Conservation (phyloP, 257 asterid genomes). For the Linaria vulgaris region DNA sequence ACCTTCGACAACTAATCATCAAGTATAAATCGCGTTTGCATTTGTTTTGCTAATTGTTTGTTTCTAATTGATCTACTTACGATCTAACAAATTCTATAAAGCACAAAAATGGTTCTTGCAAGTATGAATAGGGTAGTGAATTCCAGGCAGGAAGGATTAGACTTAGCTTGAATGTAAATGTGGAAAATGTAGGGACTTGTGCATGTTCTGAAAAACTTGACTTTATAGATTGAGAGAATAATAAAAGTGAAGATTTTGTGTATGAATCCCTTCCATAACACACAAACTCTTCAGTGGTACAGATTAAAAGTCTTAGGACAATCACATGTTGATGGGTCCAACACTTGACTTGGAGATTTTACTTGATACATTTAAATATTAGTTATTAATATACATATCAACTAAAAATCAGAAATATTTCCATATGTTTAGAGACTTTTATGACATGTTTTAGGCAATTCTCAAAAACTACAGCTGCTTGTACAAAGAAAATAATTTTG, state of each 20-base stretch:
- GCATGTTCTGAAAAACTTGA: slow-evolving; percentile 10
- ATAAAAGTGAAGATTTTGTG: slow-evolving; percentile 14
- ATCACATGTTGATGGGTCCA: slow-evolving; percentile 16
- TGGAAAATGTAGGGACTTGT: slow-evolving; percentile 19
- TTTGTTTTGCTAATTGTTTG: no score
- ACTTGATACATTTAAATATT: not conserved
- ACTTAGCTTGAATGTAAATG: not conserved
- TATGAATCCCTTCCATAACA: not conserved
- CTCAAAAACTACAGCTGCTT: no score
- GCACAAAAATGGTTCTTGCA: not conserved
- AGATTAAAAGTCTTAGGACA: slow-evolving; percentile 1
- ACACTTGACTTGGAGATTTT: not conserved
- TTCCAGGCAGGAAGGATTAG: slow-evolving; percentile 13
- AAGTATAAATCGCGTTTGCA: not conserved
- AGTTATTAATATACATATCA: no score
- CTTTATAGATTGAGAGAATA: slow-evolving; percentile 4
- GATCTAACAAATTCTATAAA: no score
- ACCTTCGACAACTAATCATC: not conserved
- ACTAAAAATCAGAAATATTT: not conserved
- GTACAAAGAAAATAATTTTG: no score
- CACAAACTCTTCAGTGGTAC: slow-evolving; percentile 5
- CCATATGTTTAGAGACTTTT: no score
- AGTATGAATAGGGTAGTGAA: slow-evolving; percentile 8
- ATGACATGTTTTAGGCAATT: no score
- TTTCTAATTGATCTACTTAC: no score